Evolutionary conservation across 2,329 filamentous ascomycete genomes (phyloP), one percentile per base, ranked within the genome.

Genomic region (Parastagonospora avenae): DNA sequence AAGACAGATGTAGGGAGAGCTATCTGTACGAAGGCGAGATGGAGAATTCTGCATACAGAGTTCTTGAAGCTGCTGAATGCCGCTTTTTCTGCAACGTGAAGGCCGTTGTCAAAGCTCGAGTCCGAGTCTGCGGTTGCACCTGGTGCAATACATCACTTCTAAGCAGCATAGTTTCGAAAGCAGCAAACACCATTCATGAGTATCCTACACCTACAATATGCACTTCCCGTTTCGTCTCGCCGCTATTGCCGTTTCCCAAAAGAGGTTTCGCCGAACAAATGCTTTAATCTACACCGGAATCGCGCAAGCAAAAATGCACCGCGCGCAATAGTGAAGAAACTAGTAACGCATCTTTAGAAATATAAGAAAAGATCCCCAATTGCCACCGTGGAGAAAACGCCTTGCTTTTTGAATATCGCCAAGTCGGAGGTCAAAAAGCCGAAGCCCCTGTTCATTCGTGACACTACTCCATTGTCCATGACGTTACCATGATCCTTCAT

Each of bases 191-290:
- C 32, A 42, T 42, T 60, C 52, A 55, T 55, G 49, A 54, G 19
- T 60, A 60, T 60, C 57, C 57, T 60, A 60, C 57, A 60, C 57
- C 55, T 59, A 59, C 55, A 60, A 31, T 53, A 55, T 60, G 57
- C 57, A 58, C 49, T 45, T 24, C 19, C 19, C 19, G 19, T 24
- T 24, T 24, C 19, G 45, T 46, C 48, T 49, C 30, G 31, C 41
- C 48, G 47, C 45, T 41, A 48, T 42, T 41, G 48, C 44, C 19
- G 19, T 24, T 24, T 24, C 37, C 12, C 33, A 48, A 41, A 42
- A 33, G 44, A 42, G 36, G 45, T 29, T 58, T 60, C 57, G 55
- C 57, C 57, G 48, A 48, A 54, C 52, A 60, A 60, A 59, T 59
- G 55, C 56, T 59, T 42, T 33, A 59, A 52, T 61, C 58, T 61